These are phyloP conservation scores for Phoma sp. DNA, from an alignment of 2,329 filamentous ascomycete species.

Conservation along the genomic window DNA sequence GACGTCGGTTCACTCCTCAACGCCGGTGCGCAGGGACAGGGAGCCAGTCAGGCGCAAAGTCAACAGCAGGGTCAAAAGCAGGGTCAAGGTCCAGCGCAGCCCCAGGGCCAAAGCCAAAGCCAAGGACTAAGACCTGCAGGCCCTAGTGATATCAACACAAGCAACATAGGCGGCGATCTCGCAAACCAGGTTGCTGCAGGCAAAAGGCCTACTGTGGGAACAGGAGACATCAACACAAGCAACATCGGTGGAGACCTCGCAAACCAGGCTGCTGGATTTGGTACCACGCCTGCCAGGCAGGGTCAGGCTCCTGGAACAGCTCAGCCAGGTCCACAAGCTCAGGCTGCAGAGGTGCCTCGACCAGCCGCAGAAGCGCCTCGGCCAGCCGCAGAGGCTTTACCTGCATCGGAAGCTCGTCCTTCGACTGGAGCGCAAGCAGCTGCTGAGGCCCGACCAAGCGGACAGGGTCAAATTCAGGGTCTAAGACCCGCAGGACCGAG, in stretches of 20 bases:
- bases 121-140: conserved; percentile 10
- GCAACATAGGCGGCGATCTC: conserved; percentile 21
- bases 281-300: conserved; percentile 7
- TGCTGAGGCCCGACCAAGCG: conserved; percentile 2
- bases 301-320: conserved; percentile 16
- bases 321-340: conserved; percentile 3
- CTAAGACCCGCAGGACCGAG: conserved; percentile 5
- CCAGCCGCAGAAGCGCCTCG: neutral
- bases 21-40: conserved; percentile 21
- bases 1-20: conserved; percentile 30
- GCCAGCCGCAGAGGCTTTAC: neutral
- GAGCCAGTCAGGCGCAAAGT: conserved; percentile 8
- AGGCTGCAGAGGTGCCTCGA: conserved; percentile 2
- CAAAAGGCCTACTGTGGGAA: conserved; percentile 10
- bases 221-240: conserved; percentile 16
- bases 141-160: conserved; percentile 17
- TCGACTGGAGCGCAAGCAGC: neutral
- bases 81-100: conserved; percentile 11
- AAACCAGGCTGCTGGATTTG: conserved; percentile 30
- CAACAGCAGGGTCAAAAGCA: conserved; percentile 5
- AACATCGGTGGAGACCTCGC: conserved; percentile 23
- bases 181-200: conserved; percentile 29
- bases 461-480: conserved; percentile 9
- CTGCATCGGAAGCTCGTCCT: neutral
- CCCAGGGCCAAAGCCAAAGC: conserved; percentile 5